Base-by-base conservation (phyloP, 2,329 filamentous ascomycete species). In the Fusarium scirpi region DNA sequence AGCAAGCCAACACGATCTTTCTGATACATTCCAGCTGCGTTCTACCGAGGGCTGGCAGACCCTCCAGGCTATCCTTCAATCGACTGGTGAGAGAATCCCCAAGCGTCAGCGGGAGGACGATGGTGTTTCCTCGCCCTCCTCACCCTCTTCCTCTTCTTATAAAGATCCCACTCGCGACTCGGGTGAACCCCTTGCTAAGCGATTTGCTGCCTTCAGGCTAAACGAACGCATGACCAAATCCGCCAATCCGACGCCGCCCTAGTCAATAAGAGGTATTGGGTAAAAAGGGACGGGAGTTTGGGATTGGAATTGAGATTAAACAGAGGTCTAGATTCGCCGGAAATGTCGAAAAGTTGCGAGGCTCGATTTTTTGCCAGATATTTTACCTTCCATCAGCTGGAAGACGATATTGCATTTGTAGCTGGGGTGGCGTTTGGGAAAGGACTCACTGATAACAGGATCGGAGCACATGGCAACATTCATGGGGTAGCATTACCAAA, bases 21-120 rank as follows among this genome's bases (percentile, higher is more conserved):
- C 91, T 67, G 92, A 97, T 74, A 91, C 91, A 65, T 90, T 94
- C 78, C 91, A 96, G 78, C 87, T 99, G 74, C 89, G 94, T 81
- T 91, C 94, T 75, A 94, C 92, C 75, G 88, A 91, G 78, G 96
- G 96, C 77, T 99, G 96, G 96, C 92, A 94, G 81, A 98, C 94
- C 64, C 87, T 99, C 78, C 87, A 95, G 82, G 91, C 92, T 81
- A 97, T 99, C 80, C 89, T 98, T 84, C 90, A 96, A 90, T 92
- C 94, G 89, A 94, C 93, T 88, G 94, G 94, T 97, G 94, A 97
- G 92, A 91, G 91, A 89, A 89, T 91, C 89, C 91, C 90, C 82
- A 97, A 96, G 87, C 92, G 89, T 78, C 81, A 66, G 41, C 61
- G 69, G 61, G 79, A 80, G 73, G 76, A 78, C 76, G 79, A 78